Base-by-base conservation (phyloP, 495 filamentous ascomycete species). In the Aspergillus asperescens region DNA sequence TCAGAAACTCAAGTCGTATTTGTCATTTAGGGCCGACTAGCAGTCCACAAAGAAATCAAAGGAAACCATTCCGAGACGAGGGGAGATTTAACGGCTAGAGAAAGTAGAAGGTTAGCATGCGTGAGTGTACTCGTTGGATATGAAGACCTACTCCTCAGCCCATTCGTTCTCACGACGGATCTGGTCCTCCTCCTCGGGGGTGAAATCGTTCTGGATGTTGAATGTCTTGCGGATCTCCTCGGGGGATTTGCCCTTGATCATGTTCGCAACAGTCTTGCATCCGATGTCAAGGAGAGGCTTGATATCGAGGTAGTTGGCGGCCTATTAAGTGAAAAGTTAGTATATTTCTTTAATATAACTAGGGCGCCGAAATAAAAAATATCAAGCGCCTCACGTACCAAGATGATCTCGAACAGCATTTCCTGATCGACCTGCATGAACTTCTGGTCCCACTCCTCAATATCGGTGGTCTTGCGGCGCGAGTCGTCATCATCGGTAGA, bases 351-450 rank as follows among this genome's bases (percentile, higher is more conserved):
- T n/a, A n/a, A n/a, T n/a, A n/a, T n/a, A n/a, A n/a, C n/a, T 4
- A 24, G 23, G 18, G 7, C 3, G 22, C 15, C 12, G 29, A 32
- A 1, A 15, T 19, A 25, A 1, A 9, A 18, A 31, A 22, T 28
- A 32, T 13, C 13, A 7, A 31, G 25, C 9, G 38, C n/a, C n/a
- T 5, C 24, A 81, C 87, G 44, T 81, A 95, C 90, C 24, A 98
- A 77, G 56, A 98, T 98, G 64, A 98, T 97, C 76, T 98, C 93
- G 56, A 98, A 98, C 1, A 98, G 81, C 93, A 98, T 96, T 73
- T 98, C 93, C 65, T 98, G 93, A 65, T 98, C 93, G 7, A 98
- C 93, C 71, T 97, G 93, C 93, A 97, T 98, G 68, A 96, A 98
- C 68, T 98, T 98, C 70, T 96, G 93, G 60, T 98, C 93, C 93